phyloP scores from a whole-genome alignment of 192 early-diverging fungal species.

The Anaeromyces robustus region DNA sequence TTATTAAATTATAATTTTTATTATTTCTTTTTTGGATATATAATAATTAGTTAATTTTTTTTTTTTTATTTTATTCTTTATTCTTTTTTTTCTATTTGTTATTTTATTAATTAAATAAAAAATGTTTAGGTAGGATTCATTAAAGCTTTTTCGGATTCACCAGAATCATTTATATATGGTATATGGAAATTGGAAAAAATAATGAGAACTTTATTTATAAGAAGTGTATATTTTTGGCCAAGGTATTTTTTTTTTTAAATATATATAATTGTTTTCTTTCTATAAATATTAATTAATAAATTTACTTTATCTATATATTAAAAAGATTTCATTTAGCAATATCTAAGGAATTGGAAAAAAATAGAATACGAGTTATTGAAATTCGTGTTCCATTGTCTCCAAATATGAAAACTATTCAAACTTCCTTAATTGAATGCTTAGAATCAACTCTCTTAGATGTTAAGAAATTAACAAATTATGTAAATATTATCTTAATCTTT shows the following conservation, averaged over 20 bases:
- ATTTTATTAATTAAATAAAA: too few species aligned
- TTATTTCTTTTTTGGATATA: too few species aligned
- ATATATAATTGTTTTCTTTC: too few species aligned
- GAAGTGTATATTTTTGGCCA: conserved; percentile 80
- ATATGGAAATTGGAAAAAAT: conserved; percentile 79
- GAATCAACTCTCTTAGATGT: conserved; percentile 62
- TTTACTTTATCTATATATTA: conserved; percentile 2
- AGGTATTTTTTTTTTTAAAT: conserved; percentile 26
- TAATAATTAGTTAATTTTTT: neutral
- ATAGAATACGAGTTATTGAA: conserved; percentile 39
- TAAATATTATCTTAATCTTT: conserved; percentile 13
- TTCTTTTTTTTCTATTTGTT: too few species aligned
- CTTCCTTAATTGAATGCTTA: conserved; percentile 70
- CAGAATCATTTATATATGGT: conserved; percentile 61
- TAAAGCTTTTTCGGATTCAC: conserved; percentile 82
- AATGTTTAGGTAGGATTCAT: conserved; percentile 76
- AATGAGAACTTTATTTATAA: conserved; percentile 59
- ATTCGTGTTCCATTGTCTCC: conserved; percentile 59
- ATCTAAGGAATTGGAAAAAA: conserved; percentile 5
- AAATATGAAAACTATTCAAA: conserved; percentile 70
- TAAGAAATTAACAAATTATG: conserved; percentile 34
- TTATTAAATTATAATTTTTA: neutral
- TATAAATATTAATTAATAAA: too few species aligned
- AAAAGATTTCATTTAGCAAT: conserved; percentile 53
- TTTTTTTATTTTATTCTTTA: neutral